These are phyloP conservation scores for Quercus dentata DNA, from an alignment of 306 rosid species.

Conservation along the genomic window DNA sequence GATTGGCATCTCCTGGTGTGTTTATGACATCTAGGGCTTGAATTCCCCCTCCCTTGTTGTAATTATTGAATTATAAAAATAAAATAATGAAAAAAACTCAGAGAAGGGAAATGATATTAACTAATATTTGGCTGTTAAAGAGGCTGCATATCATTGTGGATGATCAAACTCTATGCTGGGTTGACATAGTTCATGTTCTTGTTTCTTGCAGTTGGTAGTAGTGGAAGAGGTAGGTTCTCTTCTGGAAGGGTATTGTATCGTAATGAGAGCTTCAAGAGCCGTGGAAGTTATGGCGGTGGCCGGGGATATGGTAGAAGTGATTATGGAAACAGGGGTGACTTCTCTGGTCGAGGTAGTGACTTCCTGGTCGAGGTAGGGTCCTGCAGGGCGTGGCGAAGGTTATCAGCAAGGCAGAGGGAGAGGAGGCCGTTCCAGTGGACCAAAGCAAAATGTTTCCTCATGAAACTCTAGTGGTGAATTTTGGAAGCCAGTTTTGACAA, in stretches of 20 bases:
- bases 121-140: neutral
- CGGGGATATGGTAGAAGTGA: slow-evolving; percentile 53
- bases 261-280: slow-evolving; percentile 56
- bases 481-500: slow-evolving; percentile 2
- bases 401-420: slow-evolving; percentile 59
- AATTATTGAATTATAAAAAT: no score
- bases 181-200: slow-evolving; percentile 4
- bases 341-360: slow-evolving; percentile 49
- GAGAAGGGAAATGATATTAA: neutral
- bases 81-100: neutral
- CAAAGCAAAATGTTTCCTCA: slow-evolving; percentile 30
- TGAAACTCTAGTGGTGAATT: slow-evolving; percentile 14
- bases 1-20: no score
- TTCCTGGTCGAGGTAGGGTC: slow-evolving; percentile 50
- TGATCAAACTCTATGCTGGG: slow-evolving; percentile 12
- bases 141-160: neutral
- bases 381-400: slow-evolving; percentile 33
- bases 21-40: no score
- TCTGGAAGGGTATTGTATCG: slow-evolving; percentile 52
- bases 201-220: slow-evolving; percentile 42
- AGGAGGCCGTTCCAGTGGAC: slow-evolving; percentile 46
- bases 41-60: no score
- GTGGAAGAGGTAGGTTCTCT: slow-evolving; percentile 49
- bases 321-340: slow-evolving; percentile 47
- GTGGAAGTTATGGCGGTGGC: slow-evolving; percentile 46